Base-by-base conservation (phyloP, 1,284 basidiomycete species). In the Puccinia sorghi region DNA sequence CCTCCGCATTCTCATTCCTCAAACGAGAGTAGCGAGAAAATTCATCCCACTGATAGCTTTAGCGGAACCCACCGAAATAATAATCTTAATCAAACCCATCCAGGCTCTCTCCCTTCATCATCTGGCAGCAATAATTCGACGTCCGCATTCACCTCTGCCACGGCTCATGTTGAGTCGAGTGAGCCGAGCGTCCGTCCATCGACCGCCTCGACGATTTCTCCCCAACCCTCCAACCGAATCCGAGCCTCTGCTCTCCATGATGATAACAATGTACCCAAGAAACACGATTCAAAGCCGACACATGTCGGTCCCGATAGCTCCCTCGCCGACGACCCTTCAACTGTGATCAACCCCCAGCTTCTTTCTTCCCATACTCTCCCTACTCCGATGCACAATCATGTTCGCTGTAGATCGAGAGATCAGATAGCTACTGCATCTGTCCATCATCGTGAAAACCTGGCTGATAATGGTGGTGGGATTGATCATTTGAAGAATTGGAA, bases 21-120 rank as follows among this genome's bases (percentile, higher is more conserved):
- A 69, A 52, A 50, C 66, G 66, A 69, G 15, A 52, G 50, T 69
- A 48, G 66, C 20, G 66, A 69, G 46, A 69, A 69, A 67, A 32
- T 27, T 15, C 46, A 3, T 9, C 22, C n/a, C 22, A 32, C 52
- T 54, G 66, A 69, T 69, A 32, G 5, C 52, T 46, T 39, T 4
- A 69, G 39, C 43, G 66, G 66, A 54, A 52, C 27, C 41, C 66
- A 37, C 43, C 66, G 50, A 25, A 54, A 54, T 50, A 69, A 32
- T 37, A 52, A 69, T 50, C 25, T 67, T 13, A 41, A 22, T 20
- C 41, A 67, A 46, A 48, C 15, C 20, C 64, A 67, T 54, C 43
- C 32, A 32, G 32, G 32, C 32, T 32, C 41, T 67, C 66, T 52
- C 6, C 46, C 46, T 52, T 69, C 50, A 69, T 27, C 48, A 2